Evolutionary conservation across 2,329 filamentous ascomycete species (phyloP).

Genomic region (Botryosphaeria dothidea): DNA sequence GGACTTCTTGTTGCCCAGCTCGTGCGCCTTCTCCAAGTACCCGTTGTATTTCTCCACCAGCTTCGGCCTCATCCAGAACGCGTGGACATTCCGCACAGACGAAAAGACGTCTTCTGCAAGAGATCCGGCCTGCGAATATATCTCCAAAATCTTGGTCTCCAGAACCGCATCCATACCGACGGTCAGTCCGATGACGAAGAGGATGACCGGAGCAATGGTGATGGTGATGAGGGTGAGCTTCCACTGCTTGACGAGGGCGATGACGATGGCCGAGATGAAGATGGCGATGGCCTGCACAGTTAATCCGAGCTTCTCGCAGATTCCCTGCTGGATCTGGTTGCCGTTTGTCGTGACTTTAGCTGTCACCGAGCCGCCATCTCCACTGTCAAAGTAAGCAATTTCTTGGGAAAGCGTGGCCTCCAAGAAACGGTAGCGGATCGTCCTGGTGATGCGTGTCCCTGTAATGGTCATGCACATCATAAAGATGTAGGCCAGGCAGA

Average conservation of each 20-base stretch:
- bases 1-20: slow-evolving; percentile 48
- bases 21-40: slow-evolving; percentile 44
- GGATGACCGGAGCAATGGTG: slow-evolving; percentile 19
- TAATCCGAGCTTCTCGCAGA: slow-evolving; percentile 58
- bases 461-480: slow-evolving; percentile 74
- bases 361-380: slow-evolving; percentile 72
- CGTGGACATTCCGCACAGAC: slow-evolving; percentile 52
- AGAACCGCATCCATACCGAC: slow-evolving; percentile 38
- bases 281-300: slow-evolving; percentile 61
- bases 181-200: slow-evolving; percentile 32
- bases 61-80: slow-evolving; percentile 45
- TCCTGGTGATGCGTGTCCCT: slow-evolving; percentile 45
- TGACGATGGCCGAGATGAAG: slow-evolving; percentile 76
- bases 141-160: slow-evolving; percentile 38
- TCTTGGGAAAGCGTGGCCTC: slow-evolving; percentile 64
- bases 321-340: slow-evolving; percentile 88
- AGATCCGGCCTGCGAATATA: slow-evolving; percentile 47
- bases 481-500: slow-evolving; percentile 46
- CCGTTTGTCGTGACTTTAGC: slow-evolving; percentile 93
- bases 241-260: slow-evolving; percentile 9
- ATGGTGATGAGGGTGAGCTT: slow-evolving; percentile 12
- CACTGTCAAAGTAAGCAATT: slow-evolving; percentile 66
- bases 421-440: slow-evolving; percentile 57
- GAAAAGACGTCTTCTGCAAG: slow-evolving; percentile 54
- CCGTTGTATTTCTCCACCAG: slow-evolving; percentile 47